Evolutionary conservation across 2,329 filamentous ascomycete species (phyloP).

Genomic region (Fusarium nygamai): DNA sequence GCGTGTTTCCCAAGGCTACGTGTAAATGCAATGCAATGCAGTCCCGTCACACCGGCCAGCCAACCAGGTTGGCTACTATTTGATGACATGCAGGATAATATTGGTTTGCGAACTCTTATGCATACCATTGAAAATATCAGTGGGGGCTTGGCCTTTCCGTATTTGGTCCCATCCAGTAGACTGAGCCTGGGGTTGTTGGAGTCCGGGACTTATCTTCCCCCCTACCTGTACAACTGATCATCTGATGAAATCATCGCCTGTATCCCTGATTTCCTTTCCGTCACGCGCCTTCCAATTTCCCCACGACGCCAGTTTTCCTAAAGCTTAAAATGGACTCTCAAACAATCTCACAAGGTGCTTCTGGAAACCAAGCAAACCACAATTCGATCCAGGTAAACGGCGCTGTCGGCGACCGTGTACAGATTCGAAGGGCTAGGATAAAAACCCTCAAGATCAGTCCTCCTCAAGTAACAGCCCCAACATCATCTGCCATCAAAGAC

Average conservation of each 20-base stretch:
- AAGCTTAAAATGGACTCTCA: neutral
- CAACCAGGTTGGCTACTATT: neutral
- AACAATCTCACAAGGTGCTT: neutral
- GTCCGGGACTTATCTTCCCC: neutral
- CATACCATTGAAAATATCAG: neutral
- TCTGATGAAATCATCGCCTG: neutral
- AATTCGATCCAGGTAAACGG: neutral
- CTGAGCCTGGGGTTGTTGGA: neutral
- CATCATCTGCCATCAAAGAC: neutral
- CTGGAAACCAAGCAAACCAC: neutral
- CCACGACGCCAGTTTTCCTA: neutral
- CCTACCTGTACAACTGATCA: neutral
- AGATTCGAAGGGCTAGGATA: neutral
- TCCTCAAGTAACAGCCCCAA: neutral
- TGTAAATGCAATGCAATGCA: slow-evolving; percentile 1
- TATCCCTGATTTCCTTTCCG: neutral
- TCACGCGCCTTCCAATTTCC: too few species aligned
- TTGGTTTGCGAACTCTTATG: neutral
- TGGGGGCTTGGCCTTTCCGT: neutral
- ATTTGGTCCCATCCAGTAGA: neutral
- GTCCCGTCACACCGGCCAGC: neutral
- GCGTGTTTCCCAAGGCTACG: neutral
- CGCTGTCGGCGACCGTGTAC: neutral
- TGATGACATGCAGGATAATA: neutral
- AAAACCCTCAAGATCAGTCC: neutral